These are phyloP conservation scores for Colletotrichum cordylinicola DNA, from an alignment of 2,329 filamentous ascomycete species.

Conservation along the genomic window DNA sequence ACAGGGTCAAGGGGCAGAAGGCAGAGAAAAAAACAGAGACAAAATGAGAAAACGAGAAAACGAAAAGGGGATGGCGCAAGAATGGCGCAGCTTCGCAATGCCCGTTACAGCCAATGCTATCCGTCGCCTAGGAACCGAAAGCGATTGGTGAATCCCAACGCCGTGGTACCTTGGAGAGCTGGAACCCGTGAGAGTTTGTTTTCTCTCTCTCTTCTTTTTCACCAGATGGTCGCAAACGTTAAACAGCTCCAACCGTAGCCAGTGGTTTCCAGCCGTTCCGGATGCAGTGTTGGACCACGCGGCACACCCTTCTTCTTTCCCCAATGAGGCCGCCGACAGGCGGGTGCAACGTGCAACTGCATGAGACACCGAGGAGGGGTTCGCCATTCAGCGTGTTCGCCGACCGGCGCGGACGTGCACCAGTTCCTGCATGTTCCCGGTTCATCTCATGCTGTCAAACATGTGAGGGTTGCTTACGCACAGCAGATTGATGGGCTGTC, in stretches of 20 bases:
- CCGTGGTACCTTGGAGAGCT: conserved; percentile 13
- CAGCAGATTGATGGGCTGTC: not conserved
- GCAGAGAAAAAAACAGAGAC: not conserved
- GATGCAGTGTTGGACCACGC: not conserved
- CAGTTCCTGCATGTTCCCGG: not conserved
- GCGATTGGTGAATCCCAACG: not conserved
- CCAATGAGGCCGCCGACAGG: not conserved
- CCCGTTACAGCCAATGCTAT: not conserved
- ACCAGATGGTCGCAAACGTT: not conserved
- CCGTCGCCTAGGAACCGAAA: not conserved
- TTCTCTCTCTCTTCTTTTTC: not conserved
- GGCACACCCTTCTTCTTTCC: not conserved
- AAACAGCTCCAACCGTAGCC: not conserved
- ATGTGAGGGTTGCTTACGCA: not conserved
- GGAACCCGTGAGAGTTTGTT: not conserved
- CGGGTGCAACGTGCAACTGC: not conserved
- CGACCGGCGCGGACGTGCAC: not conserved
- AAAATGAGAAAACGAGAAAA: not conserved
- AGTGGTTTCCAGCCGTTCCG: not conserved
- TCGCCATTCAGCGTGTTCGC: not conserved
- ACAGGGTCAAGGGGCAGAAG: not conserved
- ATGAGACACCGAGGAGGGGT: not conserved
- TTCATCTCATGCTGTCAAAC: not conserved
- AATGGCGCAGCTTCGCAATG: not conserved
- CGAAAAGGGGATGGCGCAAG: not conserved